Evolutionary conservation across 257 asterid genomes (phyloP), one percentile per base, ranked within the genome.

Genomic region (Plectranthus barbatus): DNA sequence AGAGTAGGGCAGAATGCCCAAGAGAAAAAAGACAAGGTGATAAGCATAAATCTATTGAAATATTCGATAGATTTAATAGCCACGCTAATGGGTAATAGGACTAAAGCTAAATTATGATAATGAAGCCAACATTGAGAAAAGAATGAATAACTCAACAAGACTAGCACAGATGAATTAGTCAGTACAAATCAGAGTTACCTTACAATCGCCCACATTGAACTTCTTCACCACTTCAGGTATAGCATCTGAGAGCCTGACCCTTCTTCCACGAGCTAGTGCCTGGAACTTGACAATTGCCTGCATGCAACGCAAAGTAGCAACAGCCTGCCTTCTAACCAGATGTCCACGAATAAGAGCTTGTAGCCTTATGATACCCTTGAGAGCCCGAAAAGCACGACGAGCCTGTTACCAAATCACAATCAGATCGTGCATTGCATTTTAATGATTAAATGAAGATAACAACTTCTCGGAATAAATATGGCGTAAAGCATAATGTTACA

Each of bases 291-390:
- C 86, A 56, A 90, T 82, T 60, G 90, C 86, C 31, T 73, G 93
- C 95, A 87, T 80, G 79, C 93, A 83, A 70, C 59, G 77, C 69
- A 90, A 72, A 66, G 97, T 90, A 71, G 95, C 83, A 60, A 83
- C 86, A 19, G 96, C 96, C 75, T 90, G 97, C 68, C 96, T 80
- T 77, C 97, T 83, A 42, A 90, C 97, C 77, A 90, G 80, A 76
- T 87, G 96, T 29, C 97, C 97, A 29, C 96, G 95, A 59, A 90
- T 87, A 66, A 90, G 89, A 62, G 97, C 97, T 77, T 90, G 96
- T 11, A 90, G 84, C 83, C 96, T 85, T 77, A 87, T 90, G 66
- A 90, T 87, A 50, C 96, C 96, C 85, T 83, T 90, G 45, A 90
- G 96, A 37, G 96, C 93, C 67, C 86, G 74, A 56, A 87, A 90